phyloP scores from a whole-genome alignment of 2,329 filamentous ascomycete genomes.

The Ophiostoma montium region DNA sequence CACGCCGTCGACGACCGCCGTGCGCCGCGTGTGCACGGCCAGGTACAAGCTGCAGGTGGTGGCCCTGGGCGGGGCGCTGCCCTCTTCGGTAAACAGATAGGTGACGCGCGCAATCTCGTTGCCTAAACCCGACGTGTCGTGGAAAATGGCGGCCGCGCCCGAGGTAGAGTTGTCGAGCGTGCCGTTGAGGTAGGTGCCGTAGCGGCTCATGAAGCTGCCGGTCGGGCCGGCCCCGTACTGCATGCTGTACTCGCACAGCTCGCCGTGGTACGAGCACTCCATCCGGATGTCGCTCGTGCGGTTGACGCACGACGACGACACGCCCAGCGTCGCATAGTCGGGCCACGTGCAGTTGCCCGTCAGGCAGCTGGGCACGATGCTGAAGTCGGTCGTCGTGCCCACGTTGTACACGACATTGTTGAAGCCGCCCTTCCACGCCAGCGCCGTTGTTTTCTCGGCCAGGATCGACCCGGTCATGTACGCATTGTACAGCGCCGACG shows the following conservation, averaged over 20 bases:
- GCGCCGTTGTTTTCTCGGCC: background rate
- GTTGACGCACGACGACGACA: constrained; percentile 4
- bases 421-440: constrained; percentile 1
- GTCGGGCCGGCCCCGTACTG: background rate
- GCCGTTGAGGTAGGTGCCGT: background rate
- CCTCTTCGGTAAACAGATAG: background rate
- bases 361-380: background rate
- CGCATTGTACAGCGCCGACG: background rate
- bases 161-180: background rate
- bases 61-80: background rate
- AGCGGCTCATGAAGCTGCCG: background rate
- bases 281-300: background rate
- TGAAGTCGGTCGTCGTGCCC: background rate
- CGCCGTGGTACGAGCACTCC: background rate
- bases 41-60: constrained; percentile 1
- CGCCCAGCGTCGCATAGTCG: constrained; percentile 1
- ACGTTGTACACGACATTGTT: constrained; percentile 3
- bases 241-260: background rate
- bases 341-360: constrained; percentile 9
- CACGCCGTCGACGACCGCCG: background rate
- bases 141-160: background rate
- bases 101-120: background rate
- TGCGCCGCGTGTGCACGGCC: background rate
- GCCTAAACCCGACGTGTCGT: background rate
- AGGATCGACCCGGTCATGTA: background rate